Base-by-base conservation (phyloP, 768 basidiomycete species). In the Gloeostereum incarnatum region DNA sequence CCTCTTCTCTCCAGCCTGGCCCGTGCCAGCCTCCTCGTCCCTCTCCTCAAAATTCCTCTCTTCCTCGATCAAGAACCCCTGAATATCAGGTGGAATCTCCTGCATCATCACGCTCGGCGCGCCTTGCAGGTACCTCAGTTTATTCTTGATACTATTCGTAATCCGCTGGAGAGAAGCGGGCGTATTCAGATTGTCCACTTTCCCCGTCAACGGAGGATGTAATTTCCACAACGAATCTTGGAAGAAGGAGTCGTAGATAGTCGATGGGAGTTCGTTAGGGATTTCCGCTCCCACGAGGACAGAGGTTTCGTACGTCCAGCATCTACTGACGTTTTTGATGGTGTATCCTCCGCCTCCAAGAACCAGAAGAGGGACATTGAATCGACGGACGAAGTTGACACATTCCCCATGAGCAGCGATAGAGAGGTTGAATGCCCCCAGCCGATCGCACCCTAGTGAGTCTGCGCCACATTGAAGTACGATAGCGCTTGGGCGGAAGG, bases 401-500 rank as follows among this genome's bases (percentile, higher is more conserved):
- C 94, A 99, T 62, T 98, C 94, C 14, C 96, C 94, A 50, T 99
- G 94, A 0, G 93, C 94, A 18, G 90, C 88, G 47, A 98, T 98
- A 9, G 88, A 92, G 4, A 99, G 70, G 54, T 99, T 98, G 76
- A 98, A 99, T 1, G 92, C 92, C 14, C 94, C 94, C 2, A 99
- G 68, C 24, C 96, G 69, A 56, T 98, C 96, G 48, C 88, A 90
- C 1, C 93, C 94, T 5, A 98, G 69, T 5, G 90, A 93, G 52
- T 99, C 94, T 3, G 96, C 96, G 16, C 94, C 96, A 51, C 94
- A 98, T 56, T 98, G 94, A 0, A 98, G 68, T 4, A 99, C 96
- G 48, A 99, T 96, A 1, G 86, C 66, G 0, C 82, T 74, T 0
- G 96, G 94, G 11, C 80, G 78, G 59, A 93, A 99, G 1, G 85